Percentiles rank a stretch among this genome's conserved stretches.
These are phyloP conservation scores for Aschersonia sp. DNA, from an alignment of 2,329 filamentous ascomycete genomes.

Conservation along the genomic window DNA sequence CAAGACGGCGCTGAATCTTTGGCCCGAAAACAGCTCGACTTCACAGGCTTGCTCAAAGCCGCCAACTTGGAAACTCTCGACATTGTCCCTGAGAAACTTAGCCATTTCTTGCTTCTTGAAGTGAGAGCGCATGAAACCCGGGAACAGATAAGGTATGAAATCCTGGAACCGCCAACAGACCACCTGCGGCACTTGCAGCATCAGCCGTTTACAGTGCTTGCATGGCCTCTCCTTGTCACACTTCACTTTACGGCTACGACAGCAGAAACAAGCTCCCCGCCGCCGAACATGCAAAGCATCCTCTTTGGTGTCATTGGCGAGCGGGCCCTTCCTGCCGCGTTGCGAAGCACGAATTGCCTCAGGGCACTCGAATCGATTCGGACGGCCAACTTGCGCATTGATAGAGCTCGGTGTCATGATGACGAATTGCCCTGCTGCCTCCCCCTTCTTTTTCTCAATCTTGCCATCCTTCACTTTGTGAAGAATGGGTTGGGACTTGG, in stretches of 20 bases:
- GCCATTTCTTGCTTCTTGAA: slow-evolving; percentile 34
- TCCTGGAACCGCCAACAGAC: slow-evolving; percentile 46
- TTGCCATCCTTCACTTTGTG: slow-evolving; percentile 29
- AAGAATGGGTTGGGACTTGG: slow-evolving; percentile 17
- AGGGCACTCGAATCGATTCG: slow-evolving; percentile 40
- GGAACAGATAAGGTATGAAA: slow-evolving; percentile 37
- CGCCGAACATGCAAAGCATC: slow-evolving; percentile 39
- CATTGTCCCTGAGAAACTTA: slow-evolving; percentile 32
- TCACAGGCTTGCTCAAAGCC: slow-evolving; percentile 25
- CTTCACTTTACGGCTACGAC: slow-evolving; percentile 43
- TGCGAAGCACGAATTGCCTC: slow-evolving; percentile 37
- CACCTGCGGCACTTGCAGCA: slow-evolving; percentile 32
- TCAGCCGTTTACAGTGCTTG: slow-evolving; percentile 40
- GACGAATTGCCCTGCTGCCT: slow-evolving; percentile 30
- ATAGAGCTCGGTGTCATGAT: slow-evolving; percentile 41
- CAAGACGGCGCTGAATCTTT: slow-evolving; percentile 27
- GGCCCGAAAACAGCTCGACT: slow-evolving; percentile 34
- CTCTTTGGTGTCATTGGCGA: slow-evolving; percentile 38
- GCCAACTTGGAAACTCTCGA: slow-evolving; percentile 26
- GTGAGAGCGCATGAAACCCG: slow-evolving; percentile 34
- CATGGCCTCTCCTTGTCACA: slow-evolving; percentile 42
- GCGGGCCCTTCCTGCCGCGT: slow-evolving; percentile 39
- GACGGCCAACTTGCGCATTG: slow-evolving; percentile 31
- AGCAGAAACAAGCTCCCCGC: slow-evolving; percentile 43
- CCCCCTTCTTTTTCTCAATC: slow-evolving; percentile 22